phyloP scores from a whole-genome alignment of 208 protist species.

The Trypanosoma cruzi region DNA sequence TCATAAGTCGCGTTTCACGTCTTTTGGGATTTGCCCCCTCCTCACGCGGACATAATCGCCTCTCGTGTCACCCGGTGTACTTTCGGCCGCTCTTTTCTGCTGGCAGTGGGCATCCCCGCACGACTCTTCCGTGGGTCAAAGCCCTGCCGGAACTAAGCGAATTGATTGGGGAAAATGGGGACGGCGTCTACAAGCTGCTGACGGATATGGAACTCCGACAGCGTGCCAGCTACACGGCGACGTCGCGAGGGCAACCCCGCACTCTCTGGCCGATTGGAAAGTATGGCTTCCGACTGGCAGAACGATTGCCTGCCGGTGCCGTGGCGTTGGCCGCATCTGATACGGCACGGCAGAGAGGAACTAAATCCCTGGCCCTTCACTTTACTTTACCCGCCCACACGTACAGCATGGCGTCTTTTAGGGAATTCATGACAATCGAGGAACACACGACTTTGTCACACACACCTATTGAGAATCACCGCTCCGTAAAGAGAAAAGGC shows the following conservation, averaged over 20 bases:
- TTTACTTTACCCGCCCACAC: constrained; percentile 59
- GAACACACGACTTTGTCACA: constrained; percentile 2
- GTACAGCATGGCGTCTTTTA: constrained; percentile 49
- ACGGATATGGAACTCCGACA: constrained; percentile 35
- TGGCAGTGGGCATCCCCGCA: constrained; percentile 28
- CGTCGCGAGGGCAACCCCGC: constrained; percentile 19
- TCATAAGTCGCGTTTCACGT: constrained; percentile 18
- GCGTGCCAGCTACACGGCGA: constrained; percentile 41
- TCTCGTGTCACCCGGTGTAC: not conserved
- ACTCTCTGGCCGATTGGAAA: constrained; percentile 56
- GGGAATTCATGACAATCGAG: constrained; percentile 51
- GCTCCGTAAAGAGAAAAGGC: not conserved
- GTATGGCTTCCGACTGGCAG: constrained; percentile 59
- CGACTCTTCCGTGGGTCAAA: constrained; percentile 53
- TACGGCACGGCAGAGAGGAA: constrained; percentile 13
- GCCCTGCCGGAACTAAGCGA: constrained; percentile 48
- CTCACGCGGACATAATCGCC: not conserved
- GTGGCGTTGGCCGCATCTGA: constrained; percentile 33
- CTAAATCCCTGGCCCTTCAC: constrained; percentile 57
- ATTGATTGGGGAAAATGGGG: not conserved
- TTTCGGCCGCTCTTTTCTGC: constrained; percentile 22
- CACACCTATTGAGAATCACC: not conserved
- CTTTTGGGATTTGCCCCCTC: constrained; percentile 30
- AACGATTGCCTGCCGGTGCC: constrained; percentile 69
- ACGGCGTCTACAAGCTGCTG: constrained; percentile 28